Base-by-base conservation (phyloP, 352 stramenopile species). In the Phytophthora pluvialis region DNA sequence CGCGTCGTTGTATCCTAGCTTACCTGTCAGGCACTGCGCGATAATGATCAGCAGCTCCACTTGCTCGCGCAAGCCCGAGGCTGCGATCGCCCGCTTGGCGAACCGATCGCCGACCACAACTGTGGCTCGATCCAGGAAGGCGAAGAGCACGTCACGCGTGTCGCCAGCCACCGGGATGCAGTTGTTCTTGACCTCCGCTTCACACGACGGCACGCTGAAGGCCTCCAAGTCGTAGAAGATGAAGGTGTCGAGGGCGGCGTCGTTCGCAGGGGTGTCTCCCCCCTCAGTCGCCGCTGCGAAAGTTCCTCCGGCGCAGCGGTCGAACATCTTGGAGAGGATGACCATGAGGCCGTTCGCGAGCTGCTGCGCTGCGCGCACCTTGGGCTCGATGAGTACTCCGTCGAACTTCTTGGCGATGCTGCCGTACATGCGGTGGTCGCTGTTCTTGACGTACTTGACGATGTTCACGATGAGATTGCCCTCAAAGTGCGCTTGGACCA, bases 361-460 rank as follows among this genome's bases (percentile, higher is more conserved):
- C 26, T 71, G 49, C 13, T 74, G 43, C 0, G 77, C 51, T 13
- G 59, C 55, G n/a, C 77, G 68, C 18, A 67, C 52, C 46, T 74
- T 64, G 1, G 81, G 81, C 21, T 80, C 83, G 51, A 89, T 81
- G 18, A 89, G 76, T 33, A 89, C 81, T 60, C 81, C 81, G 40
- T 73, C 64, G 40, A 90, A 83, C 40, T 79, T 72, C 64, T 84
- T 88, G 8, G 80, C 77, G 21, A 90, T 69, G 18, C 74, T 78
- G 3, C 75, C 74, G 67, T 87, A 89, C 49, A 89, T 67, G 18
- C 63, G 57, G 57, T 88, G 73, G 55, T 88, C 78, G 28, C 58
- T 77, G 59, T 73, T 73, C 50, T 81, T 77, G 51, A 78, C 21
- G 72, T 87, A 88, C 64, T 91, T 89, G 70, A 91, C 43, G n/a